Evolutionary conservation across 306 rosid species (phyloP), one percentile per base, ranked within the genome.

Genomic region (Quercus cerris): DNA sequence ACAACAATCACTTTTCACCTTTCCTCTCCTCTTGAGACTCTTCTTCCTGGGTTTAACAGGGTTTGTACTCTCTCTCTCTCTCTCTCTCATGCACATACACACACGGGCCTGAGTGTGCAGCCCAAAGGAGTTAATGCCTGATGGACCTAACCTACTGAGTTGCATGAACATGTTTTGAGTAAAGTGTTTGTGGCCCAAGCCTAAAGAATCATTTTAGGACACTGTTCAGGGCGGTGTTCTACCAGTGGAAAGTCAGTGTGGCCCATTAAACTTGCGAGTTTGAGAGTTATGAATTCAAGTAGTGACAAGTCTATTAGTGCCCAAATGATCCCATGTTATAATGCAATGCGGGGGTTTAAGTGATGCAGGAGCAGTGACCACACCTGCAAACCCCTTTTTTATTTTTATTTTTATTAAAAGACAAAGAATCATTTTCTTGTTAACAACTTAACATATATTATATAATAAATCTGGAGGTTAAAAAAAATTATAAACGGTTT

Each of bases 21-120:
- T 84, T 46, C 70, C 87, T 81, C 84, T 90, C 80, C 84, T 94
- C 67, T 41, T 82, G 78, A 75, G 92, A 49, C 78, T 91, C 85
- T 79, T 90, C 93, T 71, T 90, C 46, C 73, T 94, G 66, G 94
- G 97, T 69, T 81, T 94, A n/a, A 89, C 84, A 23, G 98, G 97
- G 97, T 93, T 78, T 20, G 85, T 64, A 17, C 8, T 67, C 71
- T 64, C 69, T 23, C 18, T 41, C 38, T n/a, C 35, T 52, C 63
- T 33, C 28, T 73, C 35, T 19, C 56, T 2, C 70, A 17, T 0
- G 35, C 38, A 2, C 19, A 5, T 18, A 28, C 38, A 17, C 69
- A 4, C 69, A 20, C 4, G 2, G 22, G 3, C 68, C 9, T 13
- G 10, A 27, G 35, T 0, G 14, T 62, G 69, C 10, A 27, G 69